Evolutionary conservation across 2,329 filamentous ascomycete species (phyloP).

Genomic region (Coleophoma cylindrospora): DNA sequence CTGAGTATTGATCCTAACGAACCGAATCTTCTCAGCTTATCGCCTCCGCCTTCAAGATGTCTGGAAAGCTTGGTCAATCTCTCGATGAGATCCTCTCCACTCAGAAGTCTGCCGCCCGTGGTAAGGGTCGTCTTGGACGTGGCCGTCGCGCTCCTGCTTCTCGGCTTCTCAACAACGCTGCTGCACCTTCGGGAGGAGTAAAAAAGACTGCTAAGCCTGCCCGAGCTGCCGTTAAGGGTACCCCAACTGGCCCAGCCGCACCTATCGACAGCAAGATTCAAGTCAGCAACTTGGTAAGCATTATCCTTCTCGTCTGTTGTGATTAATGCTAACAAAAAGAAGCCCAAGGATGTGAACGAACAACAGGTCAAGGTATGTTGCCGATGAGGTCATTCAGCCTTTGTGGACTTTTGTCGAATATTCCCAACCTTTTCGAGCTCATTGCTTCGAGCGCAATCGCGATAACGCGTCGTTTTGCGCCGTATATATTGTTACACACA

Average conservation of each 20-base stretch:
- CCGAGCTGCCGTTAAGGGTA: constrained; percentile 56
- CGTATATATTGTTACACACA: constrained; percentile 4
- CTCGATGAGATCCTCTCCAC: constrained; percentile 95
- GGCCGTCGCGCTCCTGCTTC: constrained; percentile 44
- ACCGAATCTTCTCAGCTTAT: constrained; percentile 16
- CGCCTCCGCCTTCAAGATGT: constrained; percentile 55
- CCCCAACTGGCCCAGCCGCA: constrained; percentile 58
- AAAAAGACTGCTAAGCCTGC: constrained; percentile 66
- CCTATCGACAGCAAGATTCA: constrained; percentile 87
- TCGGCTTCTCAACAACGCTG: constrained; percentile 39
- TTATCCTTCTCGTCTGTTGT: not conserved
- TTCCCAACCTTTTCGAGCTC: not conserved
- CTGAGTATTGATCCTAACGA: constrained; percentile 25
- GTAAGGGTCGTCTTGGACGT: constrained; percentile 35
- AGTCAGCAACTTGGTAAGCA: constrained; percentile 93
- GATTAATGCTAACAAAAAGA: constrained; percentile 7
- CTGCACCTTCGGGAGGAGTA: constrained; percentile 78
- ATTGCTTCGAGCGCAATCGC: too few species aligned
- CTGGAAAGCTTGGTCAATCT: constrained; percentile 92
- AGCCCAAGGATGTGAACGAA: constrained; percentile 97
- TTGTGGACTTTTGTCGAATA: constrained; percentile 66
- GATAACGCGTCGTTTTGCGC: too few species aligned
- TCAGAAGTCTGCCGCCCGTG: constrained; percentile 26
- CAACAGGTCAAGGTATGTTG: constrained; percentile 99
- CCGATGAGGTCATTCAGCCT: constrained; percentile 67